Evolutionary conservation across 805 yeast species (phyloP), one percentile per base, ranked within the genome.

Genomic region (Saturnispora galanensis): DNA sequence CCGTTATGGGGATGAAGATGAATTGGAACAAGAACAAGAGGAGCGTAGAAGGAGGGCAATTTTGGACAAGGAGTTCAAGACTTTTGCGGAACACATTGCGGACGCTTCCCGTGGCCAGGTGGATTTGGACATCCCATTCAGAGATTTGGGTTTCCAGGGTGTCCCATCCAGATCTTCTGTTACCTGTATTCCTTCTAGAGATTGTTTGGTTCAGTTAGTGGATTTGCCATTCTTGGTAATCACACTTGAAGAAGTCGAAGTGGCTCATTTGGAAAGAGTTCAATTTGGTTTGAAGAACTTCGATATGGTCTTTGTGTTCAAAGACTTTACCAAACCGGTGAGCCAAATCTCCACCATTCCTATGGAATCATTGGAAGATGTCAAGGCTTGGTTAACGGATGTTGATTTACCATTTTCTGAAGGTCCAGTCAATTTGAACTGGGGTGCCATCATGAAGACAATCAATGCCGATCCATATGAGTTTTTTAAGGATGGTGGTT

Each of bases 1-100:
- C 63, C 71, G 81, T 53, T 93, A 93, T 60, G 98, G 98, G 39
- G 98, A 93, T 62, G 98, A 93, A 64, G 98, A 93, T 64, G 98
- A 93, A 67, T 71, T 93, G 52, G 97, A 93, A 65, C 97, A 90
- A 65, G 98, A 93, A 68, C 97, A 90, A 66, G 97, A 93, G 64
- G 98, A 93, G 67, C 81, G 97, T 68, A 76, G 90, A 64, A 77
- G 96, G 66, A 84, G 95, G 56, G 84, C 85, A 18, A 76, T 86
- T 33, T 75, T 93, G 56, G 96, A 93, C 66, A 86, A 84, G 63
- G 97, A 93, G 65, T 93, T 89, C 67, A 81, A 79, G 64, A 71
- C 74, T 39, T 93, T 88, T 67, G 90, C 90, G 15, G 97, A 93
- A 65, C 76, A 81, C 50, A 89, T 93, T 52, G 81, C 96, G 11